Base-by-base conservation (phyloP, 2,329 filamentous ascomycete species). In the Niveomyces coronatus region DNA sequence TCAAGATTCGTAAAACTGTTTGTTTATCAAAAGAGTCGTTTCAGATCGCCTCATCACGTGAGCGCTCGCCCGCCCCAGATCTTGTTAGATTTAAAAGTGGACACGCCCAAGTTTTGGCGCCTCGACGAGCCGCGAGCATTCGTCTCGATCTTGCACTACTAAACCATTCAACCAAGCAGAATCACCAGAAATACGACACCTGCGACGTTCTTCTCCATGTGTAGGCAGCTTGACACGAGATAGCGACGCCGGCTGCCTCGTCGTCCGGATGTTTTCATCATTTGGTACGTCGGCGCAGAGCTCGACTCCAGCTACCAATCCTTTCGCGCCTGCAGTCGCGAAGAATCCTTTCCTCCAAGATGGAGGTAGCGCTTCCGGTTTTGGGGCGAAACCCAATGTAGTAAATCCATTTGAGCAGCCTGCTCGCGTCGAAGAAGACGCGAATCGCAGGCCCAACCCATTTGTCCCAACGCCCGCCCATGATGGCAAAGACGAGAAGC, bases 161-260 rank as follows among this genome's bases (percentile, higher is more conserved):
- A n/a, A n/a, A n/a, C n/a, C n/a, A n/a, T n/a, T n/a, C n/a, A n/a
- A n/a, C n/a, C n/a, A n/a, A n/a, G n/a, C n/a, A n/a, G n/a, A n/a
- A n/a, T n/a, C n/a, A n/a, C n/a, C 29, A 36, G 26, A 27, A 33
- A 29, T 23, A 19, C 15, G 36, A 16, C 31, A 31, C 32, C 19
- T 35, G 28, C n/a, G 26, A 22, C 31, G 34, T 22, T 45, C 44
- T 45, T 48, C 50, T 45, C 47, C 50, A 63, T 63, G 59, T 50
- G 46, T 50, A 51, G 52, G 51, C 51, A 44, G 51, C 43, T 45
- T 39, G 44, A 41, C 48, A 49, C 56, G 52, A 61, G 58, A 55
- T 50, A 57, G 60, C 58, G 56, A 61, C 58, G 48, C 45, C 44
- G 43, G 58, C 61, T 60, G 60, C 60, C 58, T 58, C 58, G 55